These are phyloP conservation scores for Aspergillus amoenus DNA, from an alignment of 2,329 filamentous ascomycete species.

Conservation along the genomic window DNA sequence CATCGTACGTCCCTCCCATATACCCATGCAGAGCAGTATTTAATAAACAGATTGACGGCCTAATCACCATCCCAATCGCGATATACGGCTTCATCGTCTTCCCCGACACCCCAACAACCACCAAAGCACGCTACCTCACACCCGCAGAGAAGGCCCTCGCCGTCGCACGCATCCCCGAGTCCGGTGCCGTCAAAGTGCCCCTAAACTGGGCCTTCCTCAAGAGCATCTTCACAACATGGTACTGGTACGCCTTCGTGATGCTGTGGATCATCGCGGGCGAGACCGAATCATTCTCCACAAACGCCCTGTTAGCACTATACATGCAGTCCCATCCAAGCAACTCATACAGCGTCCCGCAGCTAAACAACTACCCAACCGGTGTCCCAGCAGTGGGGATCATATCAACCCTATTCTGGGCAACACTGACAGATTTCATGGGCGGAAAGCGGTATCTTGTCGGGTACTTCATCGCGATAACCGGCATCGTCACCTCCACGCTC, in stretches of 20 bases:
- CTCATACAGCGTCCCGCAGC: slow-evolving; percentile 49
- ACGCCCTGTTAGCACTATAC: slow-evolving; percentile 57
- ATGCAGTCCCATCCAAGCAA: slow-evolving; percentile 49
- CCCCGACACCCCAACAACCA: slow-evolving; percentile 39
- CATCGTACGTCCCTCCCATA: background rate
- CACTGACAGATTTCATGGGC: slow-evolving; percentile 59
- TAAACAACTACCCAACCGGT: slow-evolving; percentile 56
- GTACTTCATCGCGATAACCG: slow-evolving; percentile 66
- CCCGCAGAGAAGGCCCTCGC: slow-evolving; percentile 31
- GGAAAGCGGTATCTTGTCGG: slow-evolving; percentile 66
- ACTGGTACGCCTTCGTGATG: slow-evolving; percentile 39
- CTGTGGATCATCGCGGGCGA: slow-evolving; percentile 64
- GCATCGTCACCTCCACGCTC: slow-evolving; percentile 61
- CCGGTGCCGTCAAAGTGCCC: slow-evolving; percentile 21
- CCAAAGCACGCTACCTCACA: slow-evolving; percentile 35
- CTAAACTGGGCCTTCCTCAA: slow-evolving; percentile 27
- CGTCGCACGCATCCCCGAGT: slow-evolving; percentile 29
- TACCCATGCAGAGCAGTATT: background rate
- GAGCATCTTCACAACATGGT: slow-evolving; percentile 35
- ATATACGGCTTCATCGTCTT: slow-evolving; percentile 45
- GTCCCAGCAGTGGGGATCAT: slow-evolving; percentile 54
- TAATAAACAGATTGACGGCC: slow-evolving; percentile 30
- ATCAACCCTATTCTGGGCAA: slow-evolving; percentile 67
- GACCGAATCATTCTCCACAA: slow-evolving; percentile 68
- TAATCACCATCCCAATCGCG: slow-evolving; percentile 46